Evolutionary conservation across 23 red algal species (phyloP).

Genomic region (Gracilaria domingensis): DNA sequence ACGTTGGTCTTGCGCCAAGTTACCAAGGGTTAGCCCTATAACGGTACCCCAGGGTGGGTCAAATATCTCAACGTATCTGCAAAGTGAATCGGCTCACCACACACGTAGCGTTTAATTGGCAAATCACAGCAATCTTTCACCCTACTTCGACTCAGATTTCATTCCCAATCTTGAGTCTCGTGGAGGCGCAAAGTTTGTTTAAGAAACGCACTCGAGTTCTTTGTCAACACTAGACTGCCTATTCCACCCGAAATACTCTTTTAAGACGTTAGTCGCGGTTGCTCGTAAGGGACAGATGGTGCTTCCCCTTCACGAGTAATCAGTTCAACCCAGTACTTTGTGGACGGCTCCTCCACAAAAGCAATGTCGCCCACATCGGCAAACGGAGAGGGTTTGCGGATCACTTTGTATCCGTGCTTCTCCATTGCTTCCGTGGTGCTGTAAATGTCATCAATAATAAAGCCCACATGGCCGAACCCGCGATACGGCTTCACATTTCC

Average conservation of each 20-base stretch:
- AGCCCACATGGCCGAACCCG: constrained; percentile 89
- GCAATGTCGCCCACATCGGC: constrained; percentile 76
- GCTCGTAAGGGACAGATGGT: constrained; percentile 26
- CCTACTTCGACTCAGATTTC: too few relatives aligned
- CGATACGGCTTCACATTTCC: constrained; percentile 80
- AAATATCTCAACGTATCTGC: constrained; percentile 1
- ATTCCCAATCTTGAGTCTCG: too few relatives aligned
- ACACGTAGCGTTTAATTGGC: background rate
- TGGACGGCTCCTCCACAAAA: constrained; percentile 88
- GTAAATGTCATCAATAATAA: constrained; percentile 82
- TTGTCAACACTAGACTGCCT: background rate
- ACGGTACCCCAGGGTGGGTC: background rate
- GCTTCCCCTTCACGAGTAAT: constrained; percentile 57
- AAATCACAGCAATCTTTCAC: background rate
- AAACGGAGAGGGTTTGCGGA: constrained; percentile 82
- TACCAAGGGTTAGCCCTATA: too few relatives aligned
- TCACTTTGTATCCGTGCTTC: constrained; percentile 66
- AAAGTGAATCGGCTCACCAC: background rate
- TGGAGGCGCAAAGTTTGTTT: too few relatives aligned
- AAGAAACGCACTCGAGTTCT: background rate
- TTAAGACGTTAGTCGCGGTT: constrained; percentile 15
- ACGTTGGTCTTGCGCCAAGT: too few relatives aligned
- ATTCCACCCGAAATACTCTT: background rate
- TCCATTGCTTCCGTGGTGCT: constrained; percentile 61
- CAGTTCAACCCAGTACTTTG: constrained; percentile 85